Evolutionary conservation across 345 rosid genomes (phyloP).

Genomic region (Pseudoturritis turrita): DNA sequence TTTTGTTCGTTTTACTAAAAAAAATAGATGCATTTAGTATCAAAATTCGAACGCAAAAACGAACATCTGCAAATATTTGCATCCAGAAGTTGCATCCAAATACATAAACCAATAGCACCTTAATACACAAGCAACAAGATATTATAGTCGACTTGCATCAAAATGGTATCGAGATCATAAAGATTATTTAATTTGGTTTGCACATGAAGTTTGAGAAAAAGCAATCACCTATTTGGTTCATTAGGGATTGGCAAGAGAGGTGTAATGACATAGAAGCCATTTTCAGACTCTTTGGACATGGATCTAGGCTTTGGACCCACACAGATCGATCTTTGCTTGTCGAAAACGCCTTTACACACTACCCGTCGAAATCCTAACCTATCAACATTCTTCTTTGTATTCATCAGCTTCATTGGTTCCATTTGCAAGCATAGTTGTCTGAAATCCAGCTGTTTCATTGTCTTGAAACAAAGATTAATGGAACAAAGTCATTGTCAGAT

Average conservation of each 20-base stretch:
- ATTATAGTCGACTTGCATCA: background rate
- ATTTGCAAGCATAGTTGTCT: slow-evolving; percentile 46
- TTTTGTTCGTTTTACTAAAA: no score
- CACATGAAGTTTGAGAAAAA: background rate
- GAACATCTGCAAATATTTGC: background rate
- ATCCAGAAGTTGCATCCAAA: background rate
- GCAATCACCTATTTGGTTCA: slow-evolving; percentile 49
- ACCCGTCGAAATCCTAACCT: slow-evolving; percentile 63
- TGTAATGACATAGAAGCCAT: slow-evolving; percentile 67
- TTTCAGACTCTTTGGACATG: slow-evolving; percentile 73
- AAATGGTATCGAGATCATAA: background rate
- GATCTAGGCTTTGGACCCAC: slow-evolving; percentile 88
- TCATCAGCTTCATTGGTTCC: slow-evolving; percentile 60
- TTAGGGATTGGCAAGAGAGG: slow-evolving; percentile 62
- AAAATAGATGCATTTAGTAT: no score
- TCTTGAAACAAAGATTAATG: slow-evolving; percentile 14
- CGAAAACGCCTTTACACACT: slow-evolving; percentile 56
- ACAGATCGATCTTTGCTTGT: slow-evolving; percentile 57
- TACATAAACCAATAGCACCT: background rate
- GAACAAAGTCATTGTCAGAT: background rate
- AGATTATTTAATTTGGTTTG: background rate
- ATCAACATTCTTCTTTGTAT: slow-evolving; percentile 28
- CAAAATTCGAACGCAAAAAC: no score
- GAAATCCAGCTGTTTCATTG: slow-evolving; percentile 48
- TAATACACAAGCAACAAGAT: background rate